Evolutionary conservation across 75 land plant genomes (phyloP), one percentile per base, ranked within the genome.

Genomic region (Selaginella moellendorffii): DNA sequence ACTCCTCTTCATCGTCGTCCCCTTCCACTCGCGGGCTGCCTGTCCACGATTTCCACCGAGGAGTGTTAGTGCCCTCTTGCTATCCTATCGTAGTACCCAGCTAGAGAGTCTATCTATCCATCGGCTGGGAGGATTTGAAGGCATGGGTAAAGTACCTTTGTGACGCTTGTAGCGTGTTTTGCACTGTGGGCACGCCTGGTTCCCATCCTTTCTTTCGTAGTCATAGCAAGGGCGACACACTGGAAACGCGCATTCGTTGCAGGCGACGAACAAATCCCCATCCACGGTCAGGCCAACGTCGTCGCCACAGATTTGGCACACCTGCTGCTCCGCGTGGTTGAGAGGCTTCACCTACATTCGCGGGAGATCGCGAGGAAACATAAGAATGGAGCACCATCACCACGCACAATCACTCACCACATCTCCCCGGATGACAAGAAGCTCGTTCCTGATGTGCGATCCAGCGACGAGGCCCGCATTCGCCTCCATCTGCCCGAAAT

Each of bases 391-490:
- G 46, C 46, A 36, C 14, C 5, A 36, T 5, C 46, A 5, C 14
- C 46, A 36, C 5, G 46, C 14, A 36, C 14, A 5, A 36, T 36
- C n/a, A 36, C 46, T 5, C 14, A 36, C 82, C 24, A 77, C 75
- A 21, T 88, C 86, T 0, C 78, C 69, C 23, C 81, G 80, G 31
- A 88, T 88, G 69, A 88, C 83, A 2, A 88, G 81, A 30, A 88
- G 81, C 79, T 88, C 90, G 31, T 88, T 88, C 72, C 90, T 53
- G 68, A 82, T 85, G 69, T 88, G 90, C 27, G 93, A 88, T 26
- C 93, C 93, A 1, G 93, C 90, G 17, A 88, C 81, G 12, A 88
- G 65, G 0, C 93, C 93, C 21, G 93, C 93, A 72, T 80, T 76
- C 14, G 81, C 88, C 72, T 85, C 88, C 88, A 85, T 85, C 18